These are phyloP conservation scores for Botrytis cinerea DNA, from an alignment of 2,329 filamentous ascomycete species.

Conservation along the genomic window DNA sequence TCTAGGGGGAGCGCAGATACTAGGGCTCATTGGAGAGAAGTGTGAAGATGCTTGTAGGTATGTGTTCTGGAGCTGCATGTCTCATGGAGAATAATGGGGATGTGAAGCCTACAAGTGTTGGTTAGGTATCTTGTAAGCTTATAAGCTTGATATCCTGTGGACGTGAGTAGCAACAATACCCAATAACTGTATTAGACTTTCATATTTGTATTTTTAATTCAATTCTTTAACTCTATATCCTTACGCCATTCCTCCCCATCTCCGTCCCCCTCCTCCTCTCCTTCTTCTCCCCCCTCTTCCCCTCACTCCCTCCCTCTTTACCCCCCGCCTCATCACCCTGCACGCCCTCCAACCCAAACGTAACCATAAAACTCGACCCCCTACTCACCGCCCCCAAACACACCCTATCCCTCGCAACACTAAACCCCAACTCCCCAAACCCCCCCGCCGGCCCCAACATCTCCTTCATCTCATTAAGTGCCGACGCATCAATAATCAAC, in stretches of 20 bases:
- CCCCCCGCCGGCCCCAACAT: slow-evolving; percentile 30
- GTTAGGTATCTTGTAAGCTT: no score
- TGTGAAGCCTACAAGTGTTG: neutral
- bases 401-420: slow-evolving; percentile 25
- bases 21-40: neutral
- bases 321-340: neutral
- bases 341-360: slow-evolving; percentile 6
- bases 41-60: accelerated
- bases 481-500: slow-evolving; percentile 25
- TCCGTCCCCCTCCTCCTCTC: neutral
- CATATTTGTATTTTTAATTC: neutral
- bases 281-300: neutral
- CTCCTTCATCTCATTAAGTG: slow-evolving; percentile 31
- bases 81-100: neutral
- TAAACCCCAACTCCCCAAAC: slow-evolving; percentile 31
- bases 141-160: no score
- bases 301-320: neutral
- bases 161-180: neutral
- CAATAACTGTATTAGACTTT: neutral
- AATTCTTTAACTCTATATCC: neutral
- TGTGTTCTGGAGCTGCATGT: neutral
- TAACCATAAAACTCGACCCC: slow-evolving; percentile 26
- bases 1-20: accelerated
- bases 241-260: neutral
- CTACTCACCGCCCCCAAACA: slow-evolving; percentile 28